These are phyloP conservation scores for Elymus sibiricus DNA, from an alignment of 176 grass and related monocot genomes.

Conservation along the genomic window DNA sequence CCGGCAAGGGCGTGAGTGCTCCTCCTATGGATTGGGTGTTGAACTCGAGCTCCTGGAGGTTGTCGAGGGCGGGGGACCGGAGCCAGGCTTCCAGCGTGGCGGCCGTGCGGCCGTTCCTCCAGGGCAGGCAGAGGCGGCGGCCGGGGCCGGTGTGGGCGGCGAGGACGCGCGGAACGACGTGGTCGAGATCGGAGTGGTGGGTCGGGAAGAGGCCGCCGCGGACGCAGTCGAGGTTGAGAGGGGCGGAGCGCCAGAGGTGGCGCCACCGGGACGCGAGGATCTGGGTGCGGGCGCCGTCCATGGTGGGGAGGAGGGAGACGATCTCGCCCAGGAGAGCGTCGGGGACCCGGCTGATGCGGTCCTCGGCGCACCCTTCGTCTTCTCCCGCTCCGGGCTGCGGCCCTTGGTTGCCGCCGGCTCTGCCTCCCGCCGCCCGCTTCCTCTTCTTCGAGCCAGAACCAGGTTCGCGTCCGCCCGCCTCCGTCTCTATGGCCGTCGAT, in stretches of 20 bases:
- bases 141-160: neutral
- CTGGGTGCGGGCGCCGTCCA: neutral
- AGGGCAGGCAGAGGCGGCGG: neutral
- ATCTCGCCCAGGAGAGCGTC: neutral
- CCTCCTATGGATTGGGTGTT: neutral
- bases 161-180: neutral
- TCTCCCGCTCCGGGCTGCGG: neutral
- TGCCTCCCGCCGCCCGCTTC: neutral
- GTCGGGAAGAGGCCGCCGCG: neutral
- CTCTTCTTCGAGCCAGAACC: neutral
- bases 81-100: neutral
- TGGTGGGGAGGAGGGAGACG: neutral
- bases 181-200: neutral
- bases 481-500: too few species aligned
- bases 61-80: neutral
- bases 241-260: neutral
- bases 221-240: neutral
- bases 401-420: neutral
- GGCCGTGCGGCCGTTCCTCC: neutral
- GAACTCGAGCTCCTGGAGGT: neutral
- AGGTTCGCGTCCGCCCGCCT: too few species aligned
- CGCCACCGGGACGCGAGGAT: neutral
- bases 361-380: neutral
- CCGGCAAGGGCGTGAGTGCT: neutral
- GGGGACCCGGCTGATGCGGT: neutral